Evolutionary conservation across 2,329 filamentous ascomycete species (phyloP), one percentile per base, ranked within the genome.

Genomic region (Aurifilum marmelostoma): DNA sequence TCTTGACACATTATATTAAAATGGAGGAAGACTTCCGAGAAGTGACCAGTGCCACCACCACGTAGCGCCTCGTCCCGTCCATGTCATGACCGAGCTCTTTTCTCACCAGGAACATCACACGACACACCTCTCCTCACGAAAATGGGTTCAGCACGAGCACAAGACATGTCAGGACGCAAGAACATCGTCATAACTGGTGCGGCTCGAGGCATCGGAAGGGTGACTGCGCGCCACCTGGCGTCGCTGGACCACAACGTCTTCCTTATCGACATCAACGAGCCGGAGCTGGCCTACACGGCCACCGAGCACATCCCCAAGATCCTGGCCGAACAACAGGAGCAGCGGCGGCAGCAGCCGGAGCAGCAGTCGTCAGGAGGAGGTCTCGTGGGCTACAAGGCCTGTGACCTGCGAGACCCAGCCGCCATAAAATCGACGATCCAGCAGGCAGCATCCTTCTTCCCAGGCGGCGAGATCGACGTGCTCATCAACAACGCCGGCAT

Each of bases 121-220:
- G n/a, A n/a, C n/a, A n/a, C n/a, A n/a, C n/a, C 5, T 47, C 43
- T 2, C 7, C 18, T n/a, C 54, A 63, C 39, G 18, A 29, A 18
- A 34, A 67, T 54, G 41, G 32, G 24, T 43, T n/a, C 61, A 58
- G 24, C 39, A 54, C 61, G 34, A 62, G 34, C 4, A 34, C 34
- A 59, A 54, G 61, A 66, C 56, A 70, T 70, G 63, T 56, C 70
- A 27, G 52, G 52, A 34, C 41, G 52, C 32, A 67, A 71, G 37
- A 68, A 72, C 63, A 70, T 73, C 39, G 66, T 72, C 37, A 63
- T 73, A 16, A 72, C 69, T 43, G 82, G 81, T 37, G 81, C 79
- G 63, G 81, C 80, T 5, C 77, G 80, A 37, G 83, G 82, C 34
- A 83, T 85, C 59, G 82, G 83, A 32, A 78, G 82, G 52, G 80